Base-by-base conservation (phyloP, 2,329 filamentous ascomycete genomes). In the Gnomoniopsis smithogilvyi region DNA sequence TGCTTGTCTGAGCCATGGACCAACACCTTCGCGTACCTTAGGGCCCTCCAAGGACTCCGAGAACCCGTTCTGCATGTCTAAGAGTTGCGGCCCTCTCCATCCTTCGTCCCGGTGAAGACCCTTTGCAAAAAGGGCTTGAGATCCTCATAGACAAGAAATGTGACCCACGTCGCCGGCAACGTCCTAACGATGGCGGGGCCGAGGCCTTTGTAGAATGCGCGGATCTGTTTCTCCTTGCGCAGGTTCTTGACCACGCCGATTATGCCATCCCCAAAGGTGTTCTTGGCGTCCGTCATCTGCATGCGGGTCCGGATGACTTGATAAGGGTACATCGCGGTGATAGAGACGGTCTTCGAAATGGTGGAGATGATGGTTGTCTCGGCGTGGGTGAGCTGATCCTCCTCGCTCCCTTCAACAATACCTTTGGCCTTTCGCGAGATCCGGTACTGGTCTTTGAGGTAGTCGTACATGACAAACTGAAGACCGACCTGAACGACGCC, bases 111-210 rank as follows among this genome's bases (percentile, higher is more conserved):
- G 22, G 36, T 36, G 12, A 51, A 26, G 6, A 15, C 10, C 22
- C 45, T 36, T 34, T 26, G 78, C 38, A 96, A 71, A 70, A 91
- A 88, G 65, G 83, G 86, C 75, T 89, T 92, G 61, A 89, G 88
- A 73, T 98, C 98, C 78, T 99, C 95, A 74, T 98, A 98, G 24
- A 98, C 93, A 67, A 99, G 74, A 71, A 99, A 98, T 1, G 94
- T 98, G 56, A 97, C 91, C 84, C 95, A 96, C 3, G 95, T 98
- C 34, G 92, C 93, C 3, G 95, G 95, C 73, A 99, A 80, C 30
- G 98, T 95, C 62, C 95, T 84, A 54, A 96, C 79, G n/a, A 96
- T 82, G 65, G 94, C 96, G 1, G 94, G 93, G 45, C 91, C 86
- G 59, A 98, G 78, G 1, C 95, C 95, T 64, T 93, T 91, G 74